These are phyloP conservation scores for Arctium minus DNA, from an alignment of 129 eudicot genomes.

Conservation along the genomic window DNA sequence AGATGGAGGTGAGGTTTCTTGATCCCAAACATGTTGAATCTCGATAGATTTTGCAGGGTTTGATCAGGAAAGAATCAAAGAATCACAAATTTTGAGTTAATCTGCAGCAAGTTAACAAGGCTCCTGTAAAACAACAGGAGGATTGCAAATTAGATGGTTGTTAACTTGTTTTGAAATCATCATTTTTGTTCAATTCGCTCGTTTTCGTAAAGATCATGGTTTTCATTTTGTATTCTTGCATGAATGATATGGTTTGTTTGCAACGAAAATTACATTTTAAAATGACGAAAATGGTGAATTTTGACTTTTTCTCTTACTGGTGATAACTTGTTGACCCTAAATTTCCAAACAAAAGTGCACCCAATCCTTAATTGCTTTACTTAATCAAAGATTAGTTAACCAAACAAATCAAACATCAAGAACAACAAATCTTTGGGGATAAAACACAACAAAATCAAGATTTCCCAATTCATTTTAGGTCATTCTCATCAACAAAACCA, in stretches of 20 bases:
- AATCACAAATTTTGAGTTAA: not conserved
- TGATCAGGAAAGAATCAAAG: not conserved
- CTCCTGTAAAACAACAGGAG: slow-evolving; percentile 4
- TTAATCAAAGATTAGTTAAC: slow-evolving; percentile 9
- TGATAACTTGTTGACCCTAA: slow-evolving; percentile 10
- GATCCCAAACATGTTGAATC: slow-evolving; percentile 53
- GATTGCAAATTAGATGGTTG: not conserved
- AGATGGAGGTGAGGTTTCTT: slow-evolving; percentile 58
- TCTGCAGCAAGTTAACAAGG: not conserved
- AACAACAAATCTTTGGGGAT: not conserved
- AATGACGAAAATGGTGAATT: not conserved
- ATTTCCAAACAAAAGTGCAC: not conserved
- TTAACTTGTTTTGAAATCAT: not conserved
- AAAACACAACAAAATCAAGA: not conserved
- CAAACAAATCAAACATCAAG: not conserved
- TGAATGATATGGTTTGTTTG: not conserved
- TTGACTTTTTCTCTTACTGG: not conserved
- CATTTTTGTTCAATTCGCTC: not conserved
- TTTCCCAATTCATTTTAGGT: not conserved
- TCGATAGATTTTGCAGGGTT: slow-evolving; percentile 13
- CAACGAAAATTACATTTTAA: not conserved
- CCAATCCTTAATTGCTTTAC: not conserved
- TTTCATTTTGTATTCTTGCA: not conserved
- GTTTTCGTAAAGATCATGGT: not conserved
- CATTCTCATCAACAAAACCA: slow-evolving; percentile 9